A percentile compares a stretch with the other conserved stretches of the same genome.
Evolutionary conservation across 176 grass and related monocot genomes (phyloP).

Genomic region (Carex myosuroides): DNA sequence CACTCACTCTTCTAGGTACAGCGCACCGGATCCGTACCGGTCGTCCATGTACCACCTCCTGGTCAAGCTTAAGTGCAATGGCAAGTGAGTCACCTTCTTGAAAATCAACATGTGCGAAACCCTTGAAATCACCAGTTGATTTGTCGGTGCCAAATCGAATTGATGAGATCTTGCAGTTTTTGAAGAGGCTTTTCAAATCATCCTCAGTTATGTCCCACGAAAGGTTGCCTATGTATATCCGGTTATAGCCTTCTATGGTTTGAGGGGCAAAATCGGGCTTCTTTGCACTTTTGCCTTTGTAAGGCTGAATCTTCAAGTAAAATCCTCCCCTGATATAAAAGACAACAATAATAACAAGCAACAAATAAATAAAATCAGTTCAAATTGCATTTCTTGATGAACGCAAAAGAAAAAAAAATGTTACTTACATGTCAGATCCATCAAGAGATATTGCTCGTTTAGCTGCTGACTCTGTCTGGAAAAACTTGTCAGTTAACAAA

Average conservation of each 20-base stretch:
- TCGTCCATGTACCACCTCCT: conserved; percentile 56
- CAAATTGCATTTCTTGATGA: conserved; percentile 7
- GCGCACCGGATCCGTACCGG: conserved; percentile 76
- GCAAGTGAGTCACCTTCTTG: conserved; percentile 41
- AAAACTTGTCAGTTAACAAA: conserved; percentile 13
- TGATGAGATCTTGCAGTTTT: conserved; percentile 66
- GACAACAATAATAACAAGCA: not conserved
- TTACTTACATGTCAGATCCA: conserved; percentile 86
- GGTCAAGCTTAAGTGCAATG: conserved; percentile 69
- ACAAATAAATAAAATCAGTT: not conserved
- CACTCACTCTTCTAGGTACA: conserved; percentile 40
- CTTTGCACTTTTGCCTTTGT: conserved; percentile 39
- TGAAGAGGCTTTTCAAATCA: conserved; percentile 61
- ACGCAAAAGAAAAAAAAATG: not conserved
- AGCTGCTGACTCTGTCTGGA: conserved; percentile 68
- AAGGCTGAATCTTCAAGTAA: conserved; percentile 84
- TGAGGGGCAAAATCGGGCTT: conserved; percentile 73
- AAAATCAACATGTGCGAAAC: conserved; percentile 76
- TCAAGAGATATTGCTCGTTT: conserved; percentile 74
- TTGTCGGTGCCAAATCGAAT: conserved; percentile 80
- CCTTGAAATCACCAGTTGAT: conserved; percentile 77
- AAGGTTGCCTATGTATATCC: conserved; percentile 79
- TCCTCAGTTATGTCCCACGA: conserved; percentile 81
- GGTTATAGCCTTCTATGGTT: conserved; percentile 75
- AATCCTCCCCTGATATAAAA: conserved; percentile 64